Conservation (phyloP, 139 green algal genomes). For the Chlamydomonas sp. region DNA sequence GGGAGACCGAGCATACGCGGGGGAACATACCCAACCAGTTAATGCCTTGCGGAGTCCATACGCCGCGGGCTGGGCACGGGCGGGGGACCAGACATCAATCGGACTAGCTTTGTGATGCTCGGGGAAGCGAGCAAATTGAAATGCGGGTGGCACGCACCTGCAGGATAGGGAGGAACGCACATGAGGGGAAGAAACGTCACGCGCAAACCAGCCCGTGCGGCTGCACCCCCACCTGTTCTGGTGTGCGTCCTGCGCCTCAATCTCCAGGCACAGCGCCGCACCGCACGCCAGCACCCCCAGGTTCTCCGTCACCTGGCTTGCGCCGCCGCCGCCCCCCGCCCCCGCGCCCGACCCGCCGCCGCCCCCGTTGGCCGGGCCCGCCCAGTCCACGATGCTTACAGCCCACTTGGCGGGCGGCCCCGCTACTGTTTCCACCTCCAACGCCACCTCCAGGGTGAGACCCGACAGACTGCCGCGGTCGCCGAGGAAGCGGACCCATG, state of each 20-base stretch:
- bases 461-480: conserved; percentile 24
- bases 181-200: no score
- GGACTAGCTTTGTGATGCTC: no score
- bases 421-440: conserved; percentile 47
- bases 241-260: conserved; percentile 64
- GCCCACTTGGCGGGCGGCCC: conserved; percentile 57
- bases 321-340: background rate
- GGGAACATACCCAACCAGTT: no score
- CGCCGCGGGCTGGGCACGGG: no score
- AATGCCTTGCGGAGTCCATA: no score
- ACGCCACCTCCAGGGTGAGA: conserved; percentile 51
- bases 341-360: background rate
- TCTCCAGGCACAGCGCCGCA: conserved; percentile 62
- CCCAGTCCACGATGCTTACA: conserved; percentile 49
- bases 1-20: no score
- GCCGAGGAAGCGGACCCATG: conserved; percentile 61
- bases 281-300: conserved; percentile 61
- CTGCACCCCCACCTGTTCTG: conserved; percentile 58
- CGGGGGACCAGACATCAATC: background rate
- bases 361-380: conserved; percentile 13
- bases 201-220: no score
- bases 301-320: conserved; percentile 32
- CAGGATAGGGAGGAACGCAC: no score
- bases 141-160: no score
- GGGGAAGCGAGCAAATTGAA: no score